Conservation (phyloP, 371 early-diverging fungal species). For the Mortierella sp. region DNA sequence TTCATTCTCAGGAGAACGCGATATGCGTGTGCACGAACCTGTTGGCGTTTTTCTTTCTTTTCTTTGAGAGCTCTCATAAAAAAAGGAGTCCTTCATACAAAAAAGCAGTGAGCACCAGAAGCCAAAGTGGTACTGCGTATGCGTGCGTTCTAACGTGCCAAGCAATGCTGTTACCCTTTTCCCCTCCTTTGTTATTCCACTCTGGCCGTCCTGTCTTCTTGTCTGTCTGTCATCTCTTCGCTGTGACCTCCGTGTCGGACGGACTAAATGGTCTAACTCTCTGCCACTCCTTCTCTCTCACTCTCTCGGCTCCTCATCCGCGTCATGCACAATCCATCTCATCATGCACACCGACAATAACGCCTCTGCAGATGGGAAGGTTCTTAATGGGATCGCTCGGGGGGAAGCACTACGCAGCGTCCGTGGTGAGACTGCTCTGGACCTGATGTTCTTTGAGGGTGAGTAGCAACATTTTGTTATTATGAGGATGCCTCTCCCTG, state of each 20-base stretch:
- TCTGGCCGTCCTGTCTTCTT: too few relatives aligned
- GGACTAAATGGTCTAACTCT: neutral
- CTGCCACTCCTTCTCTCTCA: neutral
- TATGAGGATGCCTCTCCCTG: too few relatives aligned
- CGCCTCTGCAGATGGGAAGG: constrained; percentile 2
- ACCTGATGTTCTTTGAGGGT: constrained; percentile 20
- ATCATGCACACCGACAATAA: neutral
- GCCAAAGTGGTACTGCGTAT: too few relatives aligned
- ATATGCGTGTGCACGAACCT: too few relatives aligned
- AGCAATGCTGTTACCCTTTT: constrained; percentile 3
- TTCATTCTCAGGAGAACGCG: too few relatives aligned
- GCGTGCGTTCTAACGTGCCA: too few relatives aligned
- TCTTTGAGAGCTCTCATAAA: too few relatives aligned
- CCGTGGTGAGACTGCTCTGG: constrained; percentile 1
- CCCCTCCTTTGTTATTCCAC: neutral
- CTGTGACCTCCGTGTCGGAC: neutral
- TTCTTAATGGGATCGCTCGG: constrained; percentile 13
- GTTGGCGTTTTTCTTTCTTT: too few relatives aligned
- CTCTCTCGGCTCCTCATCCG: neutral
- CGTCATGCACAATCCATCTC: neutral
- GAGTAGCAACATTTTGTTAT: constrained; percentile 4
- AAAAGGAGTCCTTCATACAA: too few relatives aligned
- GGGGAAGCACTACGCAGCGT: constrained; percentile 16
- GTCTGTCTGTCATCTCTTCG: neutral
- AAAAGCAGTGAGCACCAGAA: too few relatives aligned